Evolutionary conservation across 192 early-diverging fungal genomes (phyloP).

Genomic region (Chytriomyces sp.): DNA sequence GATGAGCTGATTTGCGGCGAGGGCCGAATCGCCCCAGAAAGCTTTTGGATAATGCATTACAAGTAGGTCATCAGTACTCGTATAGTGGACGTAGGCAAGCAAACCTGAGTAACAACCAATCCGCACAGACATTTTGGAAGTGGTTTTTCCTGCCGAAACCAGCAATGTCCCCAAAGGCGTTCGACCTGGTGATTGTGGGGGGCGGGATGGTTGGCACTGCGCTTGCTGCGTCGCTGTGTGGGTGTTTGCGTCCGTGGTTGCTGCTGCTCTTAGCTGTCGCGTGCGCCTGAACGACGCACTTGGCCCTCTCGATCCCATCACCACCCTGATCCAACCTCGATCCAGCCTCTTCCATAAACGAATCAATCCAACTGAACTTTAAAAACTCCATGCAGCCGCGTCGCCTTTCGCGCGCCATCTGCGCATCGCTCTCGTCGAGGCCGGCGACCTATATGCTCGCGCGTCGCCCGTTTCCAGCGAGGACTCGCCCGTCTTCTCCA

Average conservation of each 20-base stretch:
- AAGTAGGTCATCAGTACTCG: background rate
- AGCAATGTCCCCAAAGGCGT: background rate
- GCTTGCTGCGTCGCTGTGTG: slow-evolving; percentile 76
- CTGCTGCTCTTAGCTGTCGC: background rate
- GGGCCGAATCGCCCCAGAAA: slow-evolving; percentile 63
- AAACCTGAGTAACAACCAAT: slow-evolving; percentile 56
- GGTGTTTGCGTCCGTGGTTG: slow-evolving; percentile 1
- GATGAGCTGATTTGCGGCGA: slow-evolving; percentile 60
- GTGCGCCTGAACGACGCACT: background rate
- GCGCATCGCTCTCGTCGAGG: slow-evolving; percentile 79
- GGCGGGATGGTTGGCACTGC: slow-evolving; percentile 90
- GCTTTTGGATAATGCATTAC: slow-evolving; percentile 24
- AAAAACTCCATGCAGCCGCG: slow-evolving; percentile 1
- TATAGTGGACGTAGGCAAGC: background rate
- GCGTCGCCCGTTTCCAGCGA: too few relatives aligned
- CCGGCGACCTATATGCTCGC: slow-evolving; percentile 72
- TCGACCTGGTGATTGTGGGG: slow-evolving; percentile 86
- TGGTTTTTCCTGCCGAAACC: too few relatives aligned
- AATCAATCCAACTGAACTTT: background rate
- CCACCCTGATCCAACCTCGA: background rate
- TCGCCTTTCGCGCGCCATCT: slow-evolving; percentile 29
- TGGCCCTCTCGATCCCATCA: background rate
- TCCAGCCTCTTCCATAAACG: background rate
- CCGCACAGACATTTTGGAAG: too few relatives aligned
- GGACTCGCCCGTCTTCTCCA: slow-evolving; percentile 61